phyloP scores from a whole-genome alignment of 2,329 filamentous ascomycete species.

The Chrysoporthe puriensis region DNA sequence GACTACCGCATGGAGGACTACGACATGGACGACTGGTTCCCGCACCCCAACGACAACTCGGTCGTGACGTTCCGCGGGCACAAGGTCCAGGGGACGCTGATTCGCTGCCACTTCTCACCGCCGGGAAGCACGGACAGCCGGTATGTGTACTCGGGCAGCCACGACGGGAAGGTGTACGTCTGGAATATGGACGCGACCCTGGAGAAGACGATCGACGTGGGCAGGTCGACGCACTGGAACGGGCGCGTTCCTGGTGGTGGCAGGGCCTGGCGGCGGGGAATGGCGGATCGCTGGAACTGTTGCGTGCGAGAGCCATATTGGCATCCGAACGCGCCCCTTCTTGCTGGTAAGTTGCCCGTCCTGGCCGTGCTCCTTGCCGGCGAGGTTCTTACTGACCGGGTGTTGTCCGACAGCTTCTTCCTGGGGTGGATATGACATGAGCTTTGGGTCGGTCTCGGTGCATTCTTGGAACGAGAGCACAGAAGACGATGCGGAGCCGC shows the following conservation, averaged over 20 bases:
- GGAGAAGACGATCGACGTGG: conserved; percentile 78
- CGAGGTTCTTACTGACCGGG: conserved; percentile 5
- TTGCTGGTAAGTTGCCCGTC: conserved; percentile 60
- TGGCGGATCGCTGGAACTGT: conserved; percentile 71
- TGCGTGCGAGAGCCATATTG: conserved; percentile 88
- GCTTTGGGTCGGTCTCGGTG: conserved; percentile 74
- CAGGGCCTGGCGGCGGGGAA: conserved; percentile 46
- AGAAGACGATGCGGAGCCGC: conserved; percentile 65
- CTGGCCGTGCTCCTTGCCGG: neutral
- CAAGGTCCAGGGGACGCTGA: conserved; percentile 84
- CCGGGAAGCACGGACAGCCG: conserved; percentile 82
- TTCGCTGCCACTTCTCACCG: conserved; percentile 94
- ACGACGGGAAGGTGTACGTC: conserved; percentile 86
- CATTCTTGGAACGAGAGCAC: conserved; percentile 76
- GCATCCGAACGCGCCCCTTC: conserved; percentile 82
- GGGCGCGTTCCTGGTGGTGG: conserved; percentile 13
- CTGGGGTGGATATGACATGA: conserved; percentile 78
- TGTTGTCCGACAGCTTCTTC: conserved; percentile 65
- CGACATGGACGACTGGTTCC: conserved; percentile 66
- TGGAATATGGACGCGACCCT: conserved; percentile 92
- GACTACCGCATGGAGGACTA: conserved; percentile 76
- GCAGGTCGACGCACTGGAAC: conserved; percentile 58
- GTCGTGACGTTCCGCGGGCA: conserved; percentile 94
- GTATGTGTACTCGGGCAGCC: conserved; percentile 91
- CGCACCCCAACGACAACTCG: conserved; percentile 84